These are phyloP conservation scores for Citeromyces nyonsensis DNA, from an alignment of 805 yeast species.

Conservation along the genomic window DNA sequence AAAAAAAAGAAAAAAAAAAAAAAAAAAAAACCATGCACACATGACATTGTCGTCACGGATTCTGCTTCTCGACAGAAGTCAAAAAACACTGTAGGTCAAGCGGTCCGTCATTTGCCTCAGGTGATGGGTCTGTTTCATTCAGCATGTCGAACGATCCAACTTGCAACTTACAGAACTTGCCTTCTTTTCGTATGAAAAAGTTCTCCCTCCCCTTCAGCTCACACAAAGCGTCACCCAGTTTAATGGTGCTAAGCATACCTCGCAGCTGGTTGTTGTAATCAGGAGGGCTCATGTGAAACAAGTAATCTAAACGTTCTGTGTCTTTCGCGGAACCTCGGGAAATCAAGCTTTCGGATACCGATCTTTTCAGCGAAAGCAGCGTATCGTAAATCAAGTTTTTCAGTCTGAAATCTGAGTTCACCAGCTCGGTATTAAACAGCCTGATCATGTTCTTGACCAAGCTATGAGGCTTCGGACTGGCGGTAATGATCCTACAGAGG, in stretches of 20 bases:
- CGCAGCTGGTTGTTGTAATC: constrained; percentile 9
- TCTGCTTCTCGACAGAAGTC: constrained; percentile 27
- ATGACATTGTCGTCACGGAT: constrained; percentile 19
- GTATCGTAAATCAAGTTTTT: constrained; percentile 45
- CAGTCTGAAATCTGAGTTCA: constrained; percentile 29
- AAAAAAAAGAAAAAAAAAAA: constrained; percentile 1
- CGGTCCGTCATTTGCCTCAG: constrained; percentile 35
- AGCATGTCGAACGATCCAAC: constrained; percentile 38
- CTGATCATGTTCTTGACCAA: constrained; percentile 31
- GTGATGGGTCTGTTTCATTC: constrained; percentile 35
- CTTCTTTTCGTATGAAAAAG: constrained; percentile 11
- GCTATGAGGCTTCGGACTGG: constrained; percentile 17
- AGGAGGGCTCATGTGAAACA: not conserved
- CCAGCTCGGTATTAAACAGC: constrained; percentile 25
- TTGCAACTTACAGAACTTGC: constrained; percentile 18
- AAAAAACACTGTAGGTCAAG: constrained; percentile 38
- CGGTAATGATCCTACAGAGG: constrained; percentile 27
- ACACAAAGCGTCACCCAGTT: constrained; percentile 5
- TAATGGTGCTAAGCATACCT: constrained; percentile 2
- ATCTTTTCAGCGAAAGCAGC: constrained; percentile 31
- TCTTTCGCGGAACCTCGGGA: constrained; percentile 5
- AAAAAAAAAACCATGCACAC: not conserved
- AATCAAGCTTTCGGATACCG: constrained; percentile 12
- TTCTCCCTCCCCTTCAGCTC: constrained; percentile 1
- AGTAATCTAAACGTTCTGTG: constrained; percentile 2